Evolutionary conservation across 306 rosid genomes (phyloP).

Genomic region (Castanea crenata): DNA sequence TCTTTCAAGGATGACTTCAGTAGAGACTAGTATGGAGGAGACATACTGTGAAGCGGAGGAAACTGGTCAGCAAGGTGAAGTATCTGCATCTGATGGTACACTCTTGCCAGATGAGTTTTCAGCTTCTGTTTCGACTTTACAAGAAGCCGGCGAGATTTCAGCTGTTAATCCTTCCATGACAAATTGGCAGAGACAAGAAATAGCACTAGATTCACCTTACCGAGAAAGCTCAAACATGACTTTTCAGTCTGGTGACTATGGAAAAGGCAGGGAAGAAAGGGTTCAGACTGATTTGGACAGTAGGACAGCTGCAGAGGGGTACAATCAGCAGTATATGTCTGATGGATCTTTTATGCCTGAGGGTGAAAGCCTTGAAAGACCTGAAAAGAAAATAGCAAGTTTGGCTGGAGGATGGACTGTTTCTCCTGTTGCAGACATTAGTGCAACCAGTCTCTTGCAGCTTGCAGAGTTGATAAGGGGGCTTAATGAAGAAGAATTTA

Average conservation of each 20-base stretch:
- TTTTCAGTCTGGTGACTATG: slow-evolving; percentile 38
- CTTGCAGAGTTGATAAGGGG: slow-evolving; percentile 52
- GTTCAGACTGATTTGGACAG: slow-evolving; percentile 24
- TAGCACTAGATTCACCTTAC: slow-evolving; percentile 18
- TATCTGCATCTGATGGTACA: slow-evolving; percentile 35
- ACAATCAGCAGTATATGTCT: slow-evolving; percentile 28
- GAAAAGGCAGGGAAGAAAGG: slow-evolving; percentile 26
- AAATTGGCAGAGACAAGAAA: slow-evolving; percentile 23
- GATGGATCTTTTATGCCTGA: slow-evolving; percentile 29
- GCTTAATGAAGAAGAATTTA: slow-evolving; percentile 56
- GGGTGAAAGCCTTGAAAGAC: slow-evolving; percentile 26
- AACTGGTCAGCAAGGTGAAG: slow-evolving; percentile 33
- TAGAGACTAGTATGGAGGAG: slow-evolving; percentile 30
- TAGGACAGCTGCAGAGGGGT: slow-evolving; percentile 23
- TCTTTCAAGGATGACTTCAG: slow-evolving; percentile 28
- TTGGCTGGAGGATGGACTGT: slow-evolving; percentile 19
- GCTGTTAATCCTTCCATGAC: slow-evolving; percentile 28
- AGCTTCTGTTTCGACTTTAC: slow-evolving; percentile 24
- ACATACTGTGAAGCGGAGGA: slow-evolving; percentile 32
- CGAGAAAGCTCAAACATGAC: slow-evolving; percentile 32
- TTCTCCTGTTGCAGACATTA: slow-evolving; percentile 38
- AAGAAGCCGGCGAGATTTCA: slow-evolving; percentile 33
- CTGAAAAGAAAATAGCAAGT: slow-evolving; percentile 29
- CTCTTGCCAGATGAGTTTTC: slow-evolving; percentile 34
- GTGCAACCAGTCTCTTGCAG: slow-evolving; percentile 48